Evolutionary conservation across 2,329 filamentous ascomycete genomes (phyloP).

Genomic region (Talaromyces verruculosus): DNA sequence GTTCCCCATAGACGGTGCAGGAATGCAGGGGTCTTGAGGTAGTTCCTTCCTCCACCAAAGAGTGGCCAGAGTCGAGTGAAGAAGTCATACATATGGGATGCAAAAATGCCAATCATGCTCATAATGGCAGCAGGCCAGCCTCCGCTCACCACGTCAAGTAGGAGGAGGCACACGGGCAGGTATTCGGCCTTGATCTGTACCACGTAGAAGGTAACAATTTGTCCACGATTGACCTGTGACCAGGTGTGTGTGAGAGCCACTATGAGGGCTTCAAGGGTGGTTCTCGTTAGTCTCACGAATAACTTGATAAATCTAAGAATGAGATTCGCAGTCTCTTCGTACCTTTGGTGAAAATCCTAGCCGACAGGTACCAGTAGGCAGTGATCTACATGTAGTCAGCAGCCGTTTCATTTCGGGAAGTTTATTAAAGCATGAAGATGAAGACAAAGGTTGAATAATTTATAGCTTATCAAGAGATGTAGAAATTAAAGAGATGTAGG

Average conservation of each 20-base stretch:
- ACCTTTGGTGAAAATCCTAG: slow-evolving; percentile 36
- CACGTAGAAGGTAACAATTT: slow-evolving; percentile 75
- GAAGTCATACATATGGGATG: slow-evolving; percentile 90
- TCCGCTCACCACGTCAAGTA: slow-evolving; percentile 68
- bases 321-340: neutral
- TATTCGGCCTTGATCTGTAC: slow-evolving; percentile 79
- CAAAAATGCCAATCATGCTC: slow-evolving; percentile 75
- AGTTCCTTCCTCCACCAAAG: slow-evolving; percentile 79
- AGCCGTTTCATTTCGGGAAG: slow-evolving; percentile 1
- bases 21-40: slow-evolving; percentile 71
- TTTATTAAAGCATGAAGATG: slow-evolving; percentile 22
- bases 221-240: slow-evolving; percentile 78
- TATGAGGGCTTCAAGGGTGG: slow-evolving; percentile 58
- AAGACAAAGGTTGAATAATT: slow-evolving; percentile 24
- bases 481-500: slow-evolving; percentile 56
- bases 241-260: slow-evolving; percentile 82
- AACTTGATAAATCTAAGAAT: neutral
- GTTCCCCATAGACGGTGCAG: slow-evolving; percentile 64
- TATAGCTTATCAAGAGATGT: neutral
- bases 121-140: slow-evolving; percentile 59
- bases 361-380: slow-evolving; percentile 40
- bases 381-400: slow-evolving; percentile 43
- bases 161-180: slow-evolving; percentile 76
- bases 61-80: slow-evolving; percentile 82
- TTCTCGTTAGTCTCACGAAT: neutral